A percentile compares a stretch with the other conserved stretches of the same genome.
These are phyloP conservation scores for Debaryomyces subglobosus DNA, from an alignment of 1,139 yeast species.

Conservation along the genomic window DNA sequence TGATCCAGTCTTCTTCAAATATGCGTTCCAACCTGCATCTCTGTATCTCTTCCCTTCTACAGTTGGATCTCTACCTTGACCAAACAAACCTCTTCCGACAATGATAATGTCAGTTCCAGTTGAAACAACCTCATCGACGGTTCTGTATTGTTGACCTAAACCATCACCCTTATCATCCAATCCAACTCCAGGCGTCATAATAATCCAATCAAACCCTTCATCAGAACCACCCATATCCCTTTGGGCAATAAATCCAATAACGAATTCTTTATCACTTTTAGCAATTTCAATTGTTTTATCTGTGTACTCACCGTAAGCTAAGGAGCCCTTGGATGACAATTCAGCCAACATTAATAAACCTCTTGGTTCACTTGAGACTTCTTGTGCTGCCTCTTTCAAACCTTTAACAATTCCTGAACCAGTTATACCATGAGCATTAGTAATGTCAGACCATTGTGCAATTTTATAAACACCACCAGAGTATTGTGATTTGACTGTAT, in stretches of 20 bases:
- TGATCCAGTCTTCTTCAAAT: slow-evolving; percentile 46
- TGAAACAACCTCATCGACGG: slow-evolving; percentile 79
- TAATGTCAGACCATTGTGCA: slow-evolving; percentile 93
- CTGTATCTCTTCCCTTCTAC: slow-evolving; percentile 88
- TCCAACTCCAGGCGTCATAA: slow-evolving; percentile 98
- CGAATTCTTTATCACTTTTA: slow-evolving; percentile 81
- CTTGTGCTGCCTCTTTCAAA: slow-evolving; percentile 78
- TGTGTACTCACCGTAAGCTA: slow-evolving; percentile 93
- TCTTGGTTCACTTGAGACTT: slow-evolving; percentile 72
- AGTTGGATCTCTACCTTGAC: slow-evolving; percentile 90
- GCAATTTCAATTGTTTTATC: slow-evolving; percentile 87
- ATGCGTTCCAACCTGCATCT: slow-evolving; percentile 94
- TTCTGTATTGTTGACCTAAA: slow-evolving; percentile 94
- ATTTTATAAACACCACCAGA: slow-evolving; percentile 87
- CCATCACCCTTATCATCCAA: slow-evolving; percentile 96
- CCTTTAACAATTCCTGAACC: slow-evolving; percentile 94
- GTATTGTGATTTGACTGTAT: slow-evolving; percentile 93
- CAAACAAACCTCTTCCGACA: slow-evolving; percentile 96
- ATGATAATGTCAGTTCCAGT: slow-evolving; percentile 92
- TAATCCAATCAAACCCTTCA: slow-evolving; percentile 90
- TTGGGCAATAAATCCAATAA: slow-evolving; percentile 96
- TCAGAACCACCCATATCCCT: slow-evolving; percentile 80
- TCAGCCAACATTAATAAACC: slow-evolving; percentile 96
- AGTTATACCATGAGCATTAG: slow-evolving; percentile 97
- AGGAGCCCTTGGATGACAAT: slow-evolving; percentile 87